These are phyloP conservation scores for Verbascum thapsus DNA, from an alignment of 257 asterid species.

Conservation along the genomic window DNA sequence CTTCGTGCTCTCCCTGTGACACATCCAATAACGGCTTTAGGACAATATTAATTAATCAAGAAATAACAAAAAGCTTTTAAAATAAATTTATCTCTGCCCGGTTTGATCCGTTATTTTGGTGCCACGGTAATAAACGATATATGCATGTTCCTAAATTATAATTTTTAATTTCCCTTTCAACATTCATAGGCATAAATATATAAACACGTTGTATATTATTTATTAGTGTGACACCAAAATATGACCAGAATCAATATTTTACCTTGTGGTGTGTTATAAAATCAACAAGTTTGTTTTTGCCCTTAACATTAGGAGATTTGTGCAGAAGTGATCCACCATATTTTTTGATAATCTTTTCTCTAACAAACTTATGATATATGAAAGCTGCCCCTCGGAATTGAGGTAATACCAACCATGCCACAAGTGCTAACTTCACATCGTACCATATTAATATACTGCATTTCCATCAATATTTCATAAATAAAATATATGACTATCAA, in stretches of 20 bases:
- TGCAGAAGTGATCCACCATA: slow-evolving; percentile 40
- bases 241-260: background rate
- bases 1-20: slow-evolving; percentile 53
- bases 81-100: no score
- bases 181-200: no score
- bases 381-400: slow-evolving; percentile 83
- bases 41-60: no score
- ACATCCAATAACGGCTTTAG: background rate
- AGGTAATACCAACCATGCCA: slow-evolving; percentile 83
- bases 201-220: no score
- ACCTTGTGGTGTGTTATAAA: slow-evolving; percentile 55
- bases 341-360: slow-evolving; percentile 59
- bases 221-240: no score
- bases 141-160: no score
- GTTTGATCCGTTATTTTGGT: no score
- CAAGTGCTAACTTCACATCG: slow-evolving; percentile 64
- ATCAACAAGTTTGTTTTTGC: slow-evolving; percentile 50
- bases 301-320: slow-evolving; percentile 35
- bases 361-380: slow-evolving; percentile 64
- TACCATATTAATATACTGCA: slow-evolving; percentile 83
- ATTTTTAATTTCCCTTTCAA: no score
- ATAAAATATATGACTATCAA: no score
- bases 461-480: background rate
- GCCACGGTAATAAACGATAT: no score
- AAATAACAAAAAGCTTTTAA: background rate